Base-by-base conservation (phyloP, 805 yeast genomes). In the Wickerhamomyces ciferrii region DNA sequence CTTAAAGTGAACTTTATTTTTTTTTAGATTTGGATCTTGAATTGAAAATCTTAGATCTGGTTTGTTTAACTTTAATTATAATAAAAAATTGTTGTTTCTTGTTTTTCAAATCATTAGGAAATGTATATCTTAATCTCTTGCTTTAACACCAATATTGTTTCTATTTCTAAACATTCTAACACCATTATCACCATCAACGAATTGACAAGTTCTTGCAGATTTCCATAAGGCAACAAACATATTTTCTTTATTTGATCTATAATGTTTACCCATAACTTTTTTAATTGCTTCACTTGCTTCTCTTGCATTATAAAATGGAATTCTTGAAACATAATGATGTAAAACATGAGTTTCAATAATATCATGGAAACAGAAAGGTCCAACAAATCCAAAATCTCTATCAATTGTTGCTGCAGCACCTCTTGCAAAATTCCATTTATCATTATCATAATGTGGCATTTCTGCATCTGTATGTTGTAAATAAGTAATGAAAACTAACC, bases 381-480 rank as follows among this genome's bases (percentile, higher is more conserved):
- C 85, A 45, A 79, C 61, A 49, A 79, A 77, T 13, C 84, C 84
- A 59, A 72, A 79, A 52, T 79, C 70, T 63, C 84, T 70, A 61
- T 79, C 85, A 51, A 79, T 76, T 34, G 85, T 79, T 40, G 83
- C 78, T 51, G 84, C 84, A 9, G 85, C 83, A 61, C 85, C 85
- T 58, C 80, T 70, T 47, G 84, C 84, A 54, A 79, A 79, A 48
- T 73, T 79, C 85, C 85, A 79, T 63, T 77, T 74, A n/a, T 61
- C 57, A 44, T 70, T 74, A 42, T 71, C 75, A 62, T 79, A 79
- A 59, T 79, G 85, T 35, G 84, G 83, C 72, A 78, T 68, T 2
- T 73, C 61, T 42, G 81, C 75, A 59, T 78, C 83, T 18, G 84
- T 74, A 62, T 79, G 85, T 65, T 79, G 85, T 54, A 79, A 70